Percentiles rank a stretch among this genome's conserved stretches.
phyloP scores from a whole-genome alignment of 2,329 filamentous ascomycete genomes.

The Aspergillus felis region DNA sequence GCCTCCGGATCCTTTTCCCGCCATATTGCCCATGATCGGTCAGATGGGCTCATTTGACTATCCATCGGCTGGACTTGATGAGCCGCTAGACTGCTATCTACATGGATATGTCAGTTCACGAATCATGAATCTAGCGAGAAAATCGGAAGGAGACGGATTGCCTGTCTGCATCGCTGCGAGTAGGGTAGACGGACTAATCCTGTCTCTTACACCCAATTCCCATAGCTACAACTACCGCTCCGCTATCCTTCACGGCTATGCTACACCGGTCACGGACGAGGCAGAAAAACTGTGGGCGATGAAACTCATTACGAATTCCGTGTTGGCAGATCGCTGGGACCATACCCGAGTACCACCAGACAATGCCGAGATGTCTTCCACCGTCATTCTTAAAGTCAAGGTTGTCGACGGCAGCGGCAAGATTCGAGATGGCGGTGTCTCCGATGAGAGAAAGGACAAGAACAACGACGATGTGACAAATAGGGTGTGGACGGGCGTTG shows the following conservation, averaged over 20 bases:
- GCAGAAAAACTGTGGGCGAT: constrained; percentile 76
- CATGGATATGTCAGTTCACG: constrained; percentile 81
- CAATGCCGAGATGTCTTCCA: constrained; percentile 69
- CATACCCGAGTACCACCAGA: constrained; percentile 68
- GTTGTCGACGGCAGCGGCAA: constrained; percentile 73
- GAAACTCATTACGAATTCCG: constrained; percentile 70
- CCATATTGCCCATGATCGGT: constrained; percentile 79
- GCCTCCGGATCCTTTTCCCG: constrained; percentile 64
- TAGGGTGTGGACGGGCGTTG: constrained; percentile 58
- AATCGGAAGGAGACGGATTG: constrained; percentile 49
- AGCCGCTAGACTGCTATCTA: constrained; percentile 72
- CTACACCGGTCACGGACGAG: constrained; percentile 60
- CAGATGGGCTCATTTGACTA: constrained; percentile 69
- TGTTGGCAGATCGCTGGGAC: constrained; percentile 66
- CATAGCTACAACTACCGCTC: constrained; percentile 88
- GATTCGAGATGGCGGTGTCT: constrained; percentile 61
- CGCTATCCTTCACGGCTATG: constrained; percentile 72
- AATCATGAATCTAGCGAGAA: constrained; percentile 63
- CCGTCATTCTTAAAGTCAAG: constrained; percentile 65
- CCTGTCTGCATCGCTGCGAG: constrained; percentile 70
- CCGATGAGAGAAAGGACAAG: constrained; percentile 57
- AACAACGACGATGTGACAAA: constrained; percentile 44
- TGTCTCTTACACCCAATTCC: constrained; percentile 72
- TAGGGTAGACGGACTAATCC: constrained; percentile 73
- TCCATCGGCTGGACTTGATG: constrained; percentile 57